phyloP scores from a whole-genome alignment of 31 red algal species.

The Asparagopsis taxiformis region DNA sequence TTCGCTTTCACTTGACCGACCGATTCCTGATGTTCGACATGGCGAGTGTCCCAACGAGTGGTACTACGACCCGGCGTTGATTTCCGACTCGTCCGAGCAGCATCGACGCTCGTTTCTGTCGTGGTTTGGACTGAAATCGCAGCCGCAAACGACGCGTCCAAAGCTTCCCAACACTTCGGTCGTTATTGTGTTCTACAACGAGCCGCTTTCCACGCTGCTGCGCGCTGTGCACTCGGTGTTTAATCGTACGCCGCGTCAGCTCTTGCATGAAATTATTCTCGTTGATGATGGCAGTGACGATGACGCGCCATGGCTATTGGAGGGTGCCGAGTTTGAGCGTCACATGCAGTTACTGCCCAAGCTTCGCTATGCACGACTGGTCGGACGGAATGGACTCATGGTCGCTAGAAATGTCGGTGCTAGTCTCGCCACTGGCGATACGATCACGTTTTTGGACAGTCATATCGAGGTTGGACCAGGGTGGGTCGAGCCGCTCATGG shows the following conservation, averaged over 20 bases:
- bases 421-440: conserved; percentile 39
- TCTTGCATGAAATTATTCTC: conserved; percentile 55
- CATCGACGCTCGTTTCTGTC: background rate
- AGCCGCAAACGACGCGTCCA: background rate
- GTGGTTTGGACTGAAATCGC: no score
- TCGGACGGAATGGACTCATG: conserved; percentile 54
- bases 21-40: conserved; percentile 11
- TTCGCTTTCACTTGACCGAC: background rate
- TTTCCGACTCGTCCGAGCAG: background rate
- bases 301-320: conserved; percentile 41
- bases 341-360: conserved; percentile 57
- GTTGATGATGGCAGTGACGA: conserved; percentile 67
- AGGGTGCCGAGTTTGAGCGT: conserved; percentile 29
- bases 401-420: conserved; percentile 44
- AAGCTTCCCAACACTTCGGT: conserved; percentile 30
- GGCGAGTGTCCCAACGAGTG: conserved; percentile 1
- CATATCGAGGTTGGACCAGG: conserved; percentile 55
- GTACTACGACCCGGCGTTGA: conserved; percentile 19
- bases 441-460: conserved; percentile 39
- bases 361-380: conserved; percentile 16
- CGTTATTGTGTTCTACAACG: conserved; percentile 59
- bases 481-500: conserved; percentile 49
- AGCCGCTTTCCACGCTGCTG: conserved; percentile 37
- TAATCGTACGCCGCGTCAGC: conserved; percentile 37
- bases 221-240: conserved; percentile 46